Evolutionary conservation across 2,329 filamentous ascomycete genomes (phyloP).

Genomic region (Colletotrichum liaoningense): DNA sequence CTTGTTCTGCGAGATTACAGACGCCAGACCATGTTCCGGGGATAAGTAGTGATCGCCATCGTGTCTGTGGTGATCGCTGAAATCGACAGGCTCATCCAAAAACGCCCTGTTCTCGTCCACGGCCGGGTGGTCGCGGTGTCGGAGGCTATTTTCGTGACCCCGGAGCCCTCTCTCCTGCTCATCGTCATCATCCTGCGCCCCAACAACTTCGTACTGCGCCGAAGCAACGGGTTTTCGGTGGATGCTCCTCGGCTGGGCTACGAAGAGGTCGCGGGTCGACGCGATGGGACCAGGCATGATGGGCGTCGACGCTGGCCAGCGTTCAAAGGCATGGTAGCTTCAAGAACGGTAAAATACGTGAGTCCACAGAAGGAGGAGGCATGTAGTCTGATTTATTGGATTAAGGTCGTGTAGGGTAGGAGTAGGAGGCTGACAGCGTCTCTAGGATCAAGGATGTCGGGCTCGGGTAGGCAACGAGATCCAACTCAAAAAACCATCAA

Average conservation of each 20-base stretch:
- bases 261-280: neutral
- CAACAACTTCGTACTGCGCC: neutral
- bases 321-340: neutral
- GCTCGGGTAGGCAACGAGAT: neutral
- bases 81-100: neutral
- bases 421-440: neutral
- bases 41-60: too few relatives aligned
- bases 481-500: neutral
- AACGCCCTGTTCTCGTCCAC: neutral
- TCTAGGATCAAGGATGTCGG: neutral
- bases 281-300: neutral
- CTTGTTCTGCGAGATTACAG: neutral
- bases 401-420: neutral
- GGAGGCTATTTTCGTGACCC: neutral
- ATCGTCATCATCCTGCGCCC: neutral
- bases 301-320: neutral
- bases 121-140: neutral
- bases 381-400: neutral
- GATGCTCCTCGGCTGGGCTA: neutral
- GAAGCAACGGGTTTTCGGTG: neutral
- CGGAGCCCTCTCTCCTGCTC: neutral
- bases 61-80: neutral
- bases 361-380: neutral
- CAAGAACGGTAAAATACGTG: neutral
- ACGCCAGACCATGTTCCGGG: neutral